Base-by-base conservation (phyloP, 2,329 filamentous ascomycete genomes). In the Cordyceps cateniannulata region DNA sequence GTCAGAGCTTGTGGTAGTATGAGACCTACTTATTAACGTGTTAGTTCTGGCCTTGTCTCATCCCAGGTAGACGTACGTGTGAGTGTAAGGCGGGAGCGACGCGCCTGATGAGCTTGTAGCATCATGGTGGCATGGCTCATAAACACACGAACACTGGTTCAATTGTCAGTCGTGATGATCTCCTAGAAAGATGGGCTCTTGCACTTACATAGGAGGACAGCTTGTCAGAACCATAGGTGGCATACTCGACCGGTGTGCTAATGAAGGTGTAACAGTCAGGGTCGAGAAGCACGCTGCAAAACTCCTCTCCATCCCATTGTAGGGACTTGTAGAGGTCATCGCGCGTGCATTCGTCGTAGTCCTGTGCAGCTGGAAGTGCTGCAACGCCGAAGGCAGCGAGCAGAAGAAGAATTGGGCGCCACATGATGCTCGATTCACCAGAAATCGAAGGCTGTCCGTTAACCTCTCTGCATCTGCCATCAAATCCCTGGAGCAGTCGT, bases 301-400 rank as follows among this genome's bases (percentile, higher is more conserved):
- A 74, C 0, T 64, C 56, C 27, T 62, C 59, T 0, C 68, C 70
- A n/a, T 69, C 62, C 25, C 61, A 58, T 6, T 64, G 48, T 8
- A 74, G 66, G 0, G 71, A 72, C 1, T 67, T 69, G 57, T 71
- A 74, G 10, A 74, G 66, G 3, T 64, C 62, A 53, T 74, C 71
- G 3, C 61, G 65, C 1, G 65, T 64, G 58, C 72, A 74, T 0
- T 66, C 42, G 5, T 55, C 49, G 18, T 55, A 51, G 20, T 68
- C 65, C 25, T 59, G 61, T 22, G 60, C 57, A 1, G 63, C 60
- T 44, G 67, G 25, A 62, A 67, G n/a, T 3, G 52, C 49, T 16
- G 29, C 20, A 2, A 49, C 58, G 27, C 48, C 4, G 20, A 48
- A 3, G 50, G 53, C 38, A 48, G 14, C 48, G 20, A 60, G 24